Evolutionary conservation across 371 early-diverging fungal genomes (phyloP), one percentile per base, ranked within the genome.

Genomic region (Umbelopsis sp.): DNA sequence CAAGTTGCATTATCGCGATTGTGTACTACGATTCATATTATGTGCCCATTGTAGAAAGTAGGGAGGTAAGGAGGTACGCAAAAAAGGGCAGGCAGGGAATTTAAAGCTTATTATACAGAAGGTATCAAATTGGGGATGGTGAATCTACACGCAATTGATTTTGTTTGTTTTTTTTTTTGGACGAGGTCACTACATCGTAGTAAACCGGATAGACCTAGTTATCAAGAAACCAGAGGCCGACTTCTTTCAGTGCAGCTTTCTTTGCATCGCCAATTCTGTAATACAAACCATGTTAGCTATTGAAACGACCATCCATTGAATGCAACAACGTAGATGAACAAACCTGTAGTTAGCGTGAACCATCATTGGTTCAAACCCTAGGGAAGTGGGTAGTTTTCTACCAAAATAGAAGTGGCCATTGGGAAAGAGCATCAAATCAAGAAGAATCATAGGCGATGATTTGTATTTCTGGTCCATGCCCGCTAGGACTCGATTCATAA

Each of bases 311-410:
- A 29, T 22, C 41, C 41, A 12, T 0, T 10, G 4, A 41, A 12
- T 41, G 41, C 2, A 41, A 41, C 0, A 5, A 50, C 11, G 1
- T 16, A 1, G 18, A 18, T 52, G 53, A 3, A 35, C 57, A 18
- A 32, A 57, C 57, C 57, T 29, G 18, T 67, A 75, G 37, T 75
- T 75, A 7, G 70, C 75, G 45, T 75, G 72, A 5, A 75, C 68
- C 44, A 75, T 75, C 38, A 72, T 18, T n/a, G 75, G 72, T 24
- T 75, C 38, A 22, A 72, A 50, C 1, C 72, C 75, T 4, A 72
- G 20, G 6, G 24, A 38, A 4, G 45, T 38, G 2, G 72, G 72
- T 20, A 69, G 14, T 3, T 72, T 44, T 50, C 57, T 11, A n/a
- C 24, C 65, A 46, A 75, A 75, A 24, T 72, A 74, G 22, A 66